Conservation (phyloP, 352 stramenopile genomes). For the Phytopythium montanum region DNA sequence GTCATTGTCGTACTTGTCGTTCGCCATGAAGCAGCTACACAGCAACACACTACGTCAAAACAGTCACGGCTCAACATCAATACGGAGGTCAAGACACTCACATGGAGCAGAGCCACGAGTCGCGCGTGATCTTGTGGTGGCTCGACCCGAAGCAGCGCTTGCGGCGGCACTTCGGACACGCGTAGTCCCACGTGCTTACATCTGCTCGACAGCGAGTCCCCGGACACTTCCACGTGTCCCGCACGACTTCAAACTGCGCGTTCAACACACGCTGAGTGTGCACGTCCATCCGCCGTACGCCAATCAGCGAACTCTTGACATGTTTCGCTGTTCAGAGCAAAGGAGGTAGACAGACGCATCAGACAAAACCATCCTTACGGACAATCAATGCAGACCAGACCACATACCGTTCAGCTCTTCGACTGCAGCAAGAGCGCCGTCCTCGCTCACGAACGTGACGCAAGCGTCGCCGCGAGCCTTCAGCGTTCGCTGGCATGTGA, state of each 20-base stretch:
- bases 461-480: slow-evolving; percentile 48
- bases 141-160: slow-evolving; percentile 53
- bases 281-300: slow-evolving; percentile 38
- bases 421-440: slow-evolving; percentile 35
- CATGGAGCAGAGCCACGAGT: slow-evolving; percentile 72
- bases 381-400: no score
- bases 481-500: slow-evolving; percentile 44
- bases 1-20: slow-evolving; percentile 26
- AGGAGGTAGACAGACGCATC: background rate
- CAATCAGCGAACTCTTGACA: slow-evolving; percentile 54
- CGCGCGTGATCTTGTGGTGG: slow-evolving; percentile 33
- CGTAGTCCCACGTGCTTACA: slow-evolving; percentile 60
- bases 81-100: slow-evolving; percentile 13
- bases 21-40: slow-evolving; percentile 49
- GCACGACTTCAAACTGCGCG: slow-evolving; percentile 34
- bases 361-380: background rate
- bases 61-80: background rate
- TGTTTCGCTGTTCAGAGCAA: slow-evolving; percentile 61
- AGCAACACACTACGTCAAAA: slow-evolving; percentile 6
- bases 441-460: slow-evolving; percentile 36
- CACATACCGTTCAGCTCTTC: slow-evolving; percentile 58
- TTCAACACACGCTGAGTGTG: slow-evolving; percentile 42
- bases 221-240: slow-evolving; percentile 55
- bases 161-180: slow-evolving; percentile 40
- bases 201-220: slow-evolving; percentile 36